Percentiles rank a stretch among this genome's conserved stretches.
Conservation (phyloP, 2,329 filamentous ascomycete species). For the Pseudofabraea citricarpa region DNA sequence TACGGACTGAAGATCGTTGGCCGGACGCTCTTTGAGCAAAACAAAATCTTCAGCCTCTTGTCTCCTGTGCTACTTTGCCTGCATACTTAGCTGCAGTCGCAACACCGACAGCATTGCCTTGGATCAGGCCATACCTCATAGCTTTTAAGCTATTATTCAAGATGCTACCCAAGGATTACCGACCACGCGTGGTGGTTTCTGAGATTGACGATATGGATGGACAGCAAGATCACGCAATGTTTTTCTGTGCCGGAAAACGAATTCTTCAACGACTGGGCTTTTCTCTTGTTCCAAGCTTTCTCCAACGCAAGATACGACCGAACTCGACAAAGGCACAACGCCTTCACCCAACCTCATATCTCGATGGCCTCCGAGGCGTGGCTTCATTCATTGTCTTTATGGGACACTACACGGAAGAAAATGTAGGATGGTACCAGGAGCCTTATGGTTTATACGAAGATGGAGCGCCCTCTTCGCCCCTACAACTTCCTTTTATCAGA, state of each 20-base stretch:
- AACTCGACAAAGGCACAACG: slow-evolving; percentile 15
- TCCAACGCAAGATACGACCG: slow-evolving; percentile 26
- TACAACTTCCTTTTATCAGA: slow-evolving; percentile 41
- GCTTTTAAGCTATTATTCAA: neutral
- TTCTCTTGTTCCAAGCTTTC: slow-evolving; percentile 27
- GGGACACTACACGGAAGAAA: slow-evolving; percentile 39
- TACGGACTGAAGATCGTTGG: neutral
- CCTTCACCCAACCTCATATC: slow-evolving; percentile 34
- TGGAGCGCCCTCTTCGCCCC: slow-evolving; percentile 30
- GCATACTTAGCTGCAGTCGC: neutral
- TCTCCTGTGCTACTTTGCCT: neutral
- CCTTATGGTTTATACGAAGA: slow-evolving; percentile 26
- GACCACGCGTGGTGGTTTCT: neutral
- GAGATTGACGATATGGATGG: neutral
- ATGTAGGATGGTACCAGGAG: slow-evolving; percentile 32
- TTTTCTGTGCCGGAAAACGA: slow-evolving; percentile 15
- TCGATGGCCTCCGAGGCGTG: slow-evolving; percentile 45
- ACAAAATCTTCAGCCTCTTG: neutral
- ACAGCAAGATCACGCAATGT: slow-evolving; percentile 12
- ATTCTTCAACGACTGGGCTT: slow-evolving; percentile 19
- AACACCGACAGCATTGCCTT: neutral
- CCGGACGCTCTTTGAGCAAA: neutral
- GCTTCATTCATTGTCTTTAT: slow-evolving; percentile 43
- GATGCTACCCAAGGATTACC: neutral
- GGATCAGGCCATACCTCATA: neutral